Conservation (phyloP, 345 rosid genomes). For the Litchi chinensis region DNA sequence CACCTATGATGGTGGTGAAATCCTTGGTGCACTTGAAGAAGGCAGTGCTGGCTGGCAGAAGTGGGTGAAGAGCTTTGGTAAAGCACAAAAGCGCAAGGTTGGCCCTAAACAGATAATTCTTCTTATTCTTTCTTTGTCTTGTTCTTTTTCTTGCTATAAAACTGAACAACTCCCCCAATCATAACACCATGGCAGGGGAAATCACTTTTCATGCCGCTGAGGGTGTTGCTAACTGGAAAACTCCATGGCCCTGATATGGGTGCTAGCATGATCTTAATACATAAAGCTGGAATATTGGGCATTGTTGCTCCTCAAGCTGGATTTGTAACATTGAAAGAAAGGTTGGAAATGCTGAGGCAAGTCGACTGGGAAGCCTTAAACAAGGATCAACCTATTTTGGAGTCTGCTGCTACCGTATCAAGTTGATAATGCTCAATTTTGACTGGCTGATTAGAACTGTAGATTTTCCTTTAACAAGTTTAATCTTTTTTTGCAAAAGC, state of each 20-base stretch:
- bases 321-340: constrained; percentile 62
- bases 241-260: constrained; percentile 98
- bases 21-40: constrained; percentile 66
- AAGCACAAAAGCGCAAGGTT: constrained; percentile 80
- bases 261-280: constrained; percentile 57
- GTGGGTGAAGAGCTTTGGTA: constrained; percentile 90
- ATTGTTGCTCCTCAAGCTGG: constrained; percentile 55
- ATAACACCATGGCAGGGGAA: constrained; percentile 63
- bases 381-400: constrained; percentile 47
- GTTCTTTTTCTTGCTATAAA: not conserved
- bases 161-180: not conserved
- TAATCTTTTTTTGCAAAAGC: not conserved
- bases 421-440: constrained; percentile 30
- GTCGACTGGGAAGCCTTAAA: constrained; percentile 64
- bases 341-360: constrained; percentile 64
- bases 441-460: not conserved
- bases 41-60: constrained; percentile 86
- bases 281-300: constrained; percentile 67
- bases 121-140: not conserved
- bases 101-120: constrained; percentile 12
- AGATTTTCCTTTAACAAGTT: not conserved
- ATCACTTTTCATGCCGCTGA: constrained; percentile 87
- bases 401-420: constrained; percentile 42
- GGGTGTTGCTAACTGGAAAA: constrained; percentile 83
- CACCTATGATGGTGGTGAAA: constrained; percentile 85